Percentiles rank a stretch among this genome's conserved stretches.
Conservation (phyloP, 352 stramenopile genomes). For the Pythium pyrilobum region DNA sequence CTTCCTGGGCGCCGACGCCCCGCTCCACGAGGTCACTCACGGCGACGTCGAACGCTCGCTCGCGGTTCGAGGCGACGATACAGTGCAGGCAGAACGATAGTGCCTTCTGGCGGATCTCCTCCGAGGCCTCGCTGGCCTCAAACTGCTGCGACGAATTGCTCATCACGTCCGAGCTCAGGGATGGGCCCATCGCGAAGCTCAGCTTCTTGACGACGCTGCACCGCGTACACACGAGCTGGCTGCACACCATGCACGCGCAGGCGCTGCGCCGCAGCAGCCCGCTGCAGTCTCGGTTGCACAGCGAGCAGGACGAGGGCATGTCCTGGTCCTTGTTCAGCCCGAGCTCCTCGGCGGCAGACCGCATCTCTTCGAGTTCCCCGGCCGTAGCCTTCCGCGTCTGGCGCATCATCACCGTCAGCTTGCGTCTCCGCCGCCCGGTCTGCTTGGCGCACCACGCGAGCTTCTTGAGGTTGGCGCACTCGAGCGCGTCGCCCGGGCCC, state of each 20-base stretch:
- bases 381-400: constrained; percentile 3
- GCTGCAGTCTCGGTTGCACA: constrained; percentile 17
- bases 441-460: constrained; percentile 45
- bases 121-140: background rate
- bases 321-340: background rate
- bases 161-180: constrained; percentile 7
- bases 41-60: constrained; percentile 15
- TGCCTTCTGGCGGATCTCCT: constrained; percentile 20
- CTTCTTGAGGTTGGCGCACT: constrained; percentile 59
- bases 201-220: constrained; percentile 22
- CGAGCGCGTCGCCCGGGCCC: constrained; percentile 28
- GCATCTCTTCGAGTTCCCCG: constrained; percentile 11
- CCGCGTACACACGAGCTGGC: constrained; percentile 18
- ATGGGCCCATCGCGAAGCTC: constrained; percentile 21
- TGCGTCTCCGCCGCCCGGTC: constrained; percentile 24
- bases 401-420: constrained; percentile 3
- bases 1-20: background rate
- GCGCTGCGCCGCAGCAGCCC: constrained; percentile 11
- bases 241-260: constrained; percentile 21
- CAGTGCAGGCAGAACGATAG: constrained; percentile 23
- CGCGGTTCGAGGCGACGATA: constrained; percentile 17
- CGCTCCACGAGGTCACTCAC: constrained; percentile 15
- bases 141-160: background rate
- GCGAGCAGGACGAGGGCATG: background rate
- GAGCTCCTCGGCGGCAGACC: constrained; percentile 4